Evolutionary conservation across 2,329 filamentous ascomycete genomes (phyloP).

Genomic region (Zelopaecilomyces penicillatus): DNA sequence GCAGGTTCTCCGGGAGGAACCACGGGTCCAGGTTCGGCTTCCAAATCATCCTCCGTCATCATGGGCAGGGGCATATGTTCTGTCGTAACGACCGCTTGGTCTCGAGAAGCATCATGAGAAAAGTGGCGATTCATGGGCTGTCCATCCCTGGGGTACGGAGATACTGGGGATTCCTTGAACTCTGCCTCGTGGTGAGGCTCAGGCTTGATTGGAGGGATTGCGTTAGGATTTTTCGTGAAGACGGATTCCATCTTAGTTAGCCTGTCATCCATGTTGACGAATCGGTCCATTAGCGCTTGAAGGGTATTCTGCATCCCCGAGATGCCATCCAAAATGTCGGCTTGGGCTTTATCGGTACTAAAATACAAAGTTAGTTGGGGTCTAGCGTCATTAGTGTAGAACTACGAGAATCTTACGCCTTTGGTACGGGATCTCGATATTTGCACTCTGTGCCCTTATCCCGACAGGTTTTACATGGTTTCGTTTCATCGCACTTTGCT

Average conservation of each 20-base stretch:
- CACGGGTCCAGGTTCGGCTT: constrained; percentile 42
- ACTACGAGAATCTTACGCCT: constrained; percentile 57
- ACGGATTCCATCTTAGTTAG: constrained; percentile 27
- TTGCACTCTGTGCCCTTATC: constrained; percentile 78
- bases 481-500: constrained; percentile 83
- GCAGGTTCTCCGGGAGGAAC: constrained; percentile 54
- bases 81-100: constrained; percentile 16
- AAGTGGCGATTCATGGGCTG: constrained; percentile 12
- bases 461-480: constrained; percentile 77
- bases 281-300: constrained; percentile 25
- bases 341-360: constrained; percentile 51
- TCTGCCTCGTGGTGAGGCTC: constrained; percentile 21
- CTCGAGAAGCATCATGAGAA: constrained; percentile 14
- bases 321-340: constrained; percentile 53
- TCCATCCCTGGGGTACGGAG: constrained; percentile 11
- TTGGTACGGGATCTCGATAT: constrained; percentile 84
- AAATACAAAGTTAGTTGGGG: constrained; percentile 9
- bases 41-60: constrained; percentile 39
- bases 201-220: constrained; percentile 2
- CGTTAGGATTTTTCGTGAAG: constrained; percentile 13
- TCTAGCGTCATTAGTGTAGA: neutral
- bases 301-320: constrained; percentile 31
- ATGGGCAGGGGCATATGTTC: constrained; percentile 19
- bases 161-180: constrained; percentile 15
- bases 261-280: constrained; percentile 30